A percentile compares a stretch with the other conserved stretches of the same genome.
Conservation (phyloP, 179 eudicot species). For the Heliamphora pulchella region DNA sequence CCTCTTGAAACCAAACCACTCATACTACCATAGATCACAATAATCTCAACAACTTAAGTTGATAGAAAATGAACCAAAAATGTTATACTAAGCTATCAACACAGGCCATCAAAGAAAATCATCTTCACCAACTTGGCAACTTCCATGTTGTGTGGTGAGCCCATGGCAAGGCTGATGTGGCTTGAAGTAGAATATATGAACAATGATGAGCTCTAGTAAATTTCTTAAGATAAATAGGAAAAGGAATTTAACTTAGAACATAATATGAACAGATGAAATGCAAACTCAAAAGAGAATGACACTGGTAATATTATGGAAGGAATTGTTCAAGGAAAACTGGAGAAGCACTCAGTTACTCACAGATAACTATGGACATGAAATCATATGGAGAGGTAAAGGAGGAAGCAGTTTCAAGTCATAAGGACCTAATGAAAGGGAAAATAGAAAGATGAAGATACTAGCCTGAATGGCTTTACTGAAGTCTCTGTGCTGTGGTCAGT, state of each 20-base stretch:
- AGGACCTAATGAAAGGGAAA: background rate
- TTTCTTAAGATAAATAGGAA: background rate
- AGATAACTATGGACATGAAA: background rate
- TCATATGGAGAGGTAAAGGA: background rate
- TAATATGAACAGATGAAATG: background rate
- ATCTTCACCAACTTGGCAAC: background rate
- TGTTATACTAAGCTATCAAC: no score
- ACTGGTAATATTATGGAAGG: no score
- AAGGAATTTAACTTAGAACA: background rate
- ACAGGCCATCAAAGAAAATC: background rate
- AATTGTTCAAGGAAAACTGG: no score
- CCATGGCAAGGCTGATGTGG: background rate
- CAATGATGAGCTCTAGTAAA: background rate
- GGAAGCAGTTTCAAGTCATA: background rate
- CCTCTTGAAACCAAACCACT: no score
- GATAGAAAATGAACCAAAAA: no score
- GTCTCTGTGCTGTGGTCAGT: no score
- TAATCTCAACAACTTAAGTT: no score
- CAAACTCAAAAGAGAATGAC: no score
- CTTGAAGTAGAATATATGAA: background rate
- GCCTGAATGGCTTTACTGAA: background rate
- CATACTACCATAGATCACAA: no score
- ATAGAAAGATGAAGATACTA: background rate
- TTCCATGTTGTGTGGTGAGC: background rate
- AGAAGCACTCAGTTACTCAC: no score